Evolutionary conservation across 2,329 filamentous ascomycete genomes (phyloP), one percentile per base, ranked within the genome.

Genomic region (Trichoderma harzianum): DNA sequence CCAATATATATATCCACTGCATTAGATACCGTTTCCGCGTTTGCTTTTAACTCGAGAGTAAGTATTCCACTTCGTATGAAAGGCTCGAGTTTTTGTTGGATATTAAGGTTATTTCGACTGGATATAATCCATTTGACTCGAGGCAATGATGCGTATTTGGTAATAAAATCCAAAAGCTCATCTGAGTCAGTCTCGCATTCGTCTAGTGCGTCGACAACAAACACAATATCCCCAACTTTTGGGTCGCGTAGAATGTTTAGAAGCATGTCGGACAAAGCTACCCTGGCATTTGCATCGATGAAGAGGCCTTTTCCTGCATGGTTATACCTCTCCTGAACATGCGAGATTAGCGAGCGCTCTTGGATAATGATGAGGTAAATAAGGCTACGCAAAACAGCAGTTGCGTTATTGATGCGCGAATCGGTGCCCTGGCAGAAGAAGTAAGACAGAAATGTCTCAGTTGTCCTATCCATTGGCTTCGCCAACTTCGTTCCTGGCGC

Each of bases 161-260:
- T 58, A 47, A 85, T 79, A 11, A 83, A 72, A 0, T 79, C 58
- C 11, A 86, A 76, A 3, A 86, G 81, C 47, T 77, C 61, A 34
- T 51, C 70, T 82, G 86, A 32, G 4, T 70, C 43, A 0, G 14
- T 7, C 8, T 28, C 28, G 18, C 60, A 70, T 74, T 86, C 84
- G 67, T 87, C 84, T 0, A 87, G 80, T 2, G 83, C 84, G 75
- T 87, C 83, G 53, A 87, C 74, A 6, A 86, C 70, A 6, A 87
- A 5, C 1, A 47, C 24, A 5, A 63, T 3, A 5, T 16, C 11
- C 3, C 14, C 12, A 0, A 16, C 1, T 30, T 21, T 21, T 8
- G 6, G 11, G 7, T 63, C 36, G 11, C 4, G 3, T 30, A 63
- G 36, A 1, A 63, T 47, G 8, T 28, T 30, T 8, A 0, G 3